Evolutionary conservation across 2,329 filamentous ascomycete species (phyloP), one percentile per base, ranked within the genome.

Genomic region (Scortechinia acanthostroma): DNA sequence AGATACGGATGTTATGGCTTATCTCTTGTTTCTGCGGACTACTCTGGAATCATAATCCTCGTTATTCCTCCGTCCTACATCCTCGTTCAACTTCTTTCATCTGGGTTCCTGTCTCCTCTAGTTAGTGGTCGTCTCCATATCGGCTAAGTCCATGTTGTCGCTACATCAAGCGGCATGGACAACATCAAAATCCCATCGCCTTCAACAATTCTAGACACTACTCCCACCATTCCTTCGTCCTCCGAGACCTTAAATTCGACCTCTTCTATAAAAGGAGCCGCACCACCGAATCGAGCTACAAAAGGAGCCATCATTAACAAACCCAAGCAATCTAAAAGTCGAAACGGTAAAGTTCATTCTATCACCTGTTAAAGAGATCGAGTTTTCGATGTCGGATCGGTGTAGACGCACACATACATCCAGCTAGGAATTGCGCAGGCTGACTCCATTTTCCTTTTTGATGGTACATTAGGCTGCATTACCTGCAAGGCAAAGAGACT

Each of bases 401-500:
- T 23, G 10, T 23, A 25, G 43, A 16, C 40, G 21, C 37, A 10
- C 3, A 43, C 22, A 25, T 33, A 19, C 25, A 23, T 20, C 33
- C 30, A 35, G 19, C 25, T 23, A 48, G 22, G 47, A 22, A 43
- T 46, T n/a, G n/a, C n/a, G n/a, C n/a, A n/a, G 42, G 42, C 33
- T 43, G 44, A 22, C 40, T 46, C 47, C 42, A 50, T 46, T 43
- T 43, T 40, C 45, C 51, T 43, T 49, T 5, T 48, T 42, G n/a
- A n/a, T n/a, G n/a, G n/a, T n/a, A 47, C 49, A 48, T 54, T 57
- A 87, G 83, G 83, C 51, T 88, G 83, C 62, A 73, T 80, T 52
- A 87, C 83, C 45, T 88, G 83, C 68, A 88, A 87, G 63, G 72
- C 77, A 49, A 87, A 87, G 63, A 71, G 83, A 48, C 65, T 88